Evolutionary conservation across 1,284 basidiomycete species (phyloP), one percentile per base, ranked within the genome.

Genomic region (Cryptococcus sp.): DNA sequence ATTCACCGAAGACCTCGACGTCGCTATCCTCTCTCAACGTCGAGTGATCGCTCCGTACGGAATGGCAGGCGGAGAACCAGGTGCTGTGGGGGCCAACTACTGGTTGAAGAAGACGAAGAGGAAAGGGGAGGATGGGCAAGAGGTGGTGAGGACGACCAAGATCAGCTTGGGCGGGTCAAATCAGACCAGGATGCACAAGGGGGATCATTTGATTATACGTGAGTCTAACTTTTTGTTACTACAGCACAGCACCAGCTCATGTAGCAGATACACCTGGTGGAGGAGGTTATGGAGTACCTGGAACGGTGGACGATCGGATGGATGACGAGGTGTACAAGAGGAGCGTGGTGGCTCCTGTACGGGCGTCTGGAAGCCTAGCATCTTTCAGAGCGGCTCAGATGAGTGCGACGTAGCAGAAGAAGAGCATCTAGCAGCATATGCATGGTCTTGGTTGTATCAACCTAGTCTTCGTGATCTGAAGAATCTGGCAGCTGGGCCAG

Each of bases 21-120:
- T 94, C 28, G 88, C 87, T 7, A 94, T 97, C 28, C 45, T 68
- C 12, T 66, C 62, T 6, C 61, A 91, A 83, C 78, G 94, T 51
- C 80, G 94, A 16, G 89, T 90, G 0, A 80, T 87, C 31, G 82
- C 84, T 54, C 94, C 94, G 10, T 97, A 94, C 68, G 94, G 94
- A 2, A 71, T 93, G 68, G 82, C 86, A 57, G 93, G 93, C 9
- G 94, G 94, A 10, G 82, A 80, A 16, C 77, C 82, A 4, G 93
- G 84, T 9, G 76, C 73, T 44, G 72, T 85, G 52, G 93, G 93
- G 0, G 79, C 82, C 42, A 97, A 97, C 69, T 82, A 85, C 19
- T 97, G 93, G 93, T 75, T 93, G 51, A 48, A 46, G 35, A 40
- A 42, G 45, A 44, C 33, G 2, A 47, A 33, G 16, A 25, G 25